phyloP scores from a whole-genome alignment of 2,329 filamentous ascomycete species.

The Ophiostoma himal-ulmi region DNA sequence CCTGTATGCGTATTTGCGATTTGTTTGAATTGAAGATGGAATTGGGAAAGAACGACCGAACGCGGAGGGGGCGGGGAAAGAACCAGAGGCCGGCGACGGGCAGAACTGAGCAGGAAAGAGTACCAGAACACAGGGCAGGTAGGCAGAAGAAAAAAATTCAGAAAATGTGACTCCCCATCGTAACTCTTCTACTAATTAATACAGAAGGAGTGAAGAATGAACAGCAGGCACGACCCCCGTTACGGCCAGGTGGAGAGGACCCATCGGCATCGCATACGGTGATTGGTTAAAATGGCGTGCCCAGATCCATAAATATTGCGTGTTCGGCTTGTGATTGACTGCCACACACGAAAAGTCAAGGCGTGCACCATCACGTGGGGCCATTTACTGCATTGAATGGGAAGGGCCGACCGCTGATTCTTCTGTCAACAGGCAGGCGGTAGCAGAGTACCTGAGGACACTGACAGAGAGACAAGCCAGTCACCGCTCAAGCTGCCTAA shows the following conservation, averaged over 20 bases:
- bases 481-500: not conserved
- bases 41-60: conserved; percentile 25
- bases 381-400: not conserved
- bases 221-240: conserved; percentile 10
- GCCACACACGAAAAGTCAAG: conserved; percentile 6
- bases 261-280: not conserved
- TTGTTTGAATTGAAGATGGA: conserved; percentile 21
- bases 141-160: conserved; percentile 13
- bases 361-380: conserved; percentile 12
- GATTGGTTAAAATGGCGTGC: not conserved
- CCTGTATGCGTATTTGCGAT: conserved; percentile 18
- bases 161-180: conserved; percentile 11
- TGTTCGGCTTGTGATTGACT: conserved; percentile 5
- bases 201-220: not conserved
- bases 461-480: not conserved
- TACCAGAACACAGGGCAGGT: not conserved
- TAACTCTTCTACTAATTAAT: not conserved
- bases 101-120: not conserved
- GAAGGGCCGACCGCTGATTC: not conserved
- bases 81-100: conserved; percentile 17
- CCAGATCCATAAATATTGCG: not conserved
- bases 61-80: conserved; percentile 28
- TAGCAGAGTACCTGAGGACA: not conserved
- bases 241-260: not conserved
- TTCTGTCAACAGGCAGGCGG: not conserved